phyloP scores from a whole-genome alignment of 208 protist species.

The Crithidia expoeki region DNA sequence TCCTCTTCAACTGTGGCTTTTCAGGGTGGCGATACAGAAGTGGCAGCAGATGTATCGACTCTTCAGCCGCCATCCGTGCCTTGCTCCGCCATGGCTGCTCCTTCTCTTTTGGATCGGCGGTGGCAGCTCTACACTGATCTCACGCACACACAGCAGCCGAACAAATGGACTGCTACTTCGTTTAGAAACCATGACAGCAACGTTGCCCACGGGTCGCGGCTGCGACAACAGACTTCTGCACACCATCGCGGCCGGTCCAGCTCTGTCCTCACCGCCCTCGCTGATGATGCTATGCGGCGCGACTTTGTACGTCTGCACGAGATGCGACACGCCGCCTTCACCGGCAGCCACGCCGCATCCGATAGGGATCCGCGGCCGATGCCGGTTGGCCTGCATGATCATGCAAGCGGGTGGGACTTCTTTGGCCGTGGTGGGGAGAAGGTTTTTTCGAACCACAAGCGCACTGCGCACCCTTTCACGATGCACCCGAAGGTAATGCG shows the following conservation, averaged over 20 bases:
- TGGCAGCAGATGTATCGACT: neutral
- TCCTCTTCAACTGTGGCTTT: neutral
- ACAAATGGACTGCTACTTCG: neutral
- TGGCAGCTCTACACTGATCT: slow-evolving; percentile 13
- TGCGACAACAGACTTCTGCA: neutral
- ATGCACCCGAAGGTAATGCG: slow-evolving; percentile 91
- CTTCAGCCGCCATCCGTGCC: neutral
- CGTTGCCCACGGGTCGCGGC: neutral
- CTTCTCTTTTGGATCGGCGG: slow-evolving; percentile 21
- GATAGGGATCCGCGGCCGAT: slow-evolving; percentile 74
- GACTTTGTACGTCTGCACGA: slow-evolving; percentile 36
- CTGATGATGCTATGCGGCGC: slow-evolving; percentile 54
- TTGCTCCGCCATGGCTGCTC: neutral
- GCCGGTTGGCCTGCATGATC: slow-evolving; percentile 83
- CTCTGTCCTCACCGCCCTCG: slow-evolving; percentile 51
- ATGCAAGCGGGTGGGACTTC: slow-evolving; percentile 86
- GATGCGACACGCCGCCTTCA: slow-evolving; percentile 33
- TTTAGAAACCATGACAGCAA: neutral
- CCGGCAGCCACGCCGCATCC: slow-evolving; percentile 38
- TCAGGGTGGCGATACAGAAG: neutral
- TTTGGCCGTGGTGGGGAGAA: slow-evolving; percentile 83
- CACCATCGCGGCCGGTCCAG: slow-evolving; percentile 32
- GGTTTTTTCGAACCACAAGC: slow-evolving; percentile 75
- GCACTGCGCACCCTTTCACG: slow-evolving; percentile 65
- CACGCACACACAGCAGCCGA: neutral